Evolutionary conservation across 2,329 filamentous ascomycete species (phyloP).

Genomic region (Alternaria alternata): DNA sequence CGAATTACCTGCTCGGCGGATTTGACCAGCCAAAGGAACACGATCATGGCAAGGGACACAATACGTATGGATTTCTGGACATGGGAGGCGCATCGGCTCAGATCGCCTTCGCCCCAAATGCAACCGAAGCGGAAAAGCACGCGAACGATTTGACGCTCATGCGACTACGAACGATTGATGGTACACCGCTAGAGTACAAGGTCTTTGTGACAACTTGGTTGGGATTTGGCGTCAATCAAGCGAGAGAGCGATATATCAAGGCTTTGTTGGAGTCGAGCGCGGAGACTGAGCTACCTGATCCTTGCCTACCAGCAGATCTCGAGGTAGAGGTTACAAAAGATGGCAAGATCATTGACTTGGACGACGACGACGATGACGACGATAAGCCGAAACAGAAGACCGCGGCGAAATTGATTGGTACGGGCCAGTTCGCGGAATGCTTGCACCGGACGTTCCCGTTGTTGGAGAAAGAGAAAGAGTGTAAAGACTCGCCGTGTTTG

Average conservation of each 20-base stretch:
- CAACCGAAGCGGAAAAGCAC: slow-evolving; percentile 88
- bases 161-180: slow-evolving; percentile 83
- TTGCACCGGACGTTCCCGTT: slow-evolving; percentile 82
- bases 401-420: slow-evolving; percentile 73
- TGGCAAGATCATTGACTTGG: slow-evolving; percentile 66
- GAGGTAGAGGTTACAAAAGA: slow-evolving; percentile 75
- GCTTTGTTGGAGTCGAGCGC: slow-evolving; percentile 72
- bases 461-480: slow-evolving; percentile 87
- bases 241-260: slow-evolving; percentile 83
- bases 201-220: slow-evolving; percentile 98
- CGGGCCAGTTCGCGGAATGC: slow-evolving; percentile 87
- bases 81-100: slow-evolving; percentile 99
- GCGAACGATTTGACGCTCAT: slow-evolving; percentile 87
- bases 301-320: slow-evolving; percentile 84
- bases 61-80: slow-evolving; percentile 96
- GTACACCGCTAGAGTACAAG: slow-evolving; percentile 78
- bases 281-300: slow-evolving; percentile 79
- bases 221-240: slow-evolving; percentile 95
- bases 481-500: slow-evolving; percentile 82
- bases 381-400: slow-evolving; percentile 28
- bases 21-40: slow-evolving; percentile 82
- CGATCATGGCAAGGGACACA: slow-evolving; percentile 83
- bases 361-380: slow-evolving; percentile 47
- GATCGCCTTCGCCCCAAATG: slow-evolving; percentile 95
- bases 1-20: slow-evolving; percentile 91